These are phyloP conservation scores for Fusarium tanahbumbuense DNA, from an alignment of 2,329 filamentous ascomycete species.

Conservation along the genomic window DNA sequence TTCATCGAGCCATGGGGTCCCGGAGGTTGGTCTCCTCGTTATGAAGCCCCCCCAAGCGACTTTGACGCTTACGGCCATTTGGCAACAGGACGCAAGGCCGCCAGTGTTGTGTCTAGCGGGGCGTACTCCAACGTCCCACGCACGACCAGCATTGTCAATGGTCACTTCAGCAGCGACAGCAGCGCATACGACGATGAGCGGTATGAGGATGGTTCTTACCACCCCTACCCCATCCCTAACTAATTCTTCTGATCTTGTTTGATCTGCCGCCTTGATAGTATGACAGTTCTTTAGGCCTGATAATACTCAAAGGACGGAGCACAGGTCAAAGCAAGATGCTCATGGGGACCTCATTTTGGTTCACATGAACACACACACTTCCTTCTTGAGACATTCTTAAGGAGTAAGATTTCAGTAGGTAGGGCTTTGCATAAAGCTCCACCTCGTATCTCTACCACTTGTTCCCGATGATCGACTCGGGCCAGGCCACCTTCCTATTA, in stretches of 20 bases:
- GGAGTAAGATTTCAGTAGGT: conserved; percentile 30
- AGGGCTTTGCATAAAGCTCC: conserved; percentile 37
- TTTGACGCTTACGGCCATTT: conserved; percentile 46
- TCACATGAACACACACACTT: conserved; percentile 12
- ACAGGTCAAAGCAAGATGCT: conserved; percentile 23
- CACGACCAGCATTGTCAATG: conserved; percentile 44
- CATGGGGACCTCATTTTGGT: conserved; percentile 8
- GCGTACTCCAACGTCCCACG: conserved; percentile 49
- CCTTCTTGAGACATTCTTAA: conserved; percentile 13
- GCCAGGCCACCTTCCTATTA: conserved; percentile 23
- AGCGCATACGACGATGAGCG: conserved; percentile 47
- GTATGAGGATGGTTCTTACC: conserved; percentile 53
- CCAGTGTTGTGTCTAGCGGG: conserved; percentile 41
- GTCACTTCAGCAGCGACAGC: conserved; percentile 48
- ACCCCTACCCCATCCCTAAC: conserved; percentile 50
- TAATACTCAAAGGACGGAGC: conserved; percentile 8
- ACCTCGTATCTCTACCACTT: conserved; percentile 29
- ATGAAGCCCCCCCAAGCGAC: conserved; percentile 43
- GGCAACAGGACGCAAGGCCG: conserved; percentile 45
- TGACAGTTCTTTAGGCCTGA: not conserved
- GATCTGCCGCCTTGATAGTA: conserved; percentile 16
- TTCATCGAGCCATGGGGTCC: conserved; percentile 52
- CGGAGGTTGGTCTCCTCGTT: conserved; percentile 47
- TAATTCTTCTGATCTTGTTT: conserved; percentile 35
- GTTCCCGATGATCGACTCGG: conserved; percentile 36